Percentiles rank a stretch among this genome's conserved stretches.
These are phyloP conservation scores for Gryganskiella cystojenkinii DNA, from an alignment of 192 early-diverging fungal species.

Conservation along the genomic window DNA sequence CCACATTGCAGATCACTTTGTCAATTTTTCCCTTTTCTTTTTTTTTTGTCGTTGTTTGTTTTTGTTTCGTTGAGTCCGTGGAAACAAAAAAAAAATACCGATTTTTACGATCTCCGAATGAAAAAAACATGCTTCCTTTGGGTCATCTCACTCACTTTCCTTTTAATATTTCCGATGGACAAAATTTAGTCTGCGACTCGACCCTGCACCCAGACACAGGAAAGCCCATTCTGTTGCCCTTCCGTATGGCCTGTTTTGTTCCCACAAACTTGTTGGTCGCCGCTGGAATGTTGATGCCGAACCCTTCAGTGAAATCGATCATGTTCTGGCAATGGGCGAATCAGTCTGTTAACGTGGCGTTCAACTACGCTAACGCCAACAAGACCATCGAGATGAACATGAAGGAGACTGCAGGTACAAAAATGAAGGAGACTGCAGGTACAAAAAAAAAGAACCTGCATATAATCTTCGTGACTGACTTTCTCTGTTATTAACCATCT, in stretches of 20 bases:
- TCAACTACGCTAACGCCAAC: constrained; percentile 88
- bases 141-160: background rate
- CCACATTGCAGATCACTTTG: background rate
- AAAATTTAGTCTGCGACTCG: constrained; percentile 70
- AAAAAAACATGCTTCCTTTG: too few relatives aligned
- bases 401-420: constrained; percentile 75
- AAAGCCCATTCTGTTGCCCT: constrained; percentile 80
- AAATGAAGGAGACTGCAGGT: background rate
- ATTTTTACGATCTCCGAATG: too few relatives aligned
- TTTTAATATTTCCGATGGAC: background rate
- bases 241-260: constrained; percentile 87
- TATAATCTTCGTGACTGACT: background rate
- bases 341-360: constrained; percentile 85
- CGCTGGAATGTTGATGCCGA: constrained; percentile 88
- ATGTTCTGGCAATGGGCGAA: constrained; percentile 88
- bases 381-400: constrained; percentile 81
- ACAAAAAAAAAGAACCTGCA: background rate
- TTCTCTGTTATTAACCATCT: too few relatives aligned
- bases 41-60: background rate
- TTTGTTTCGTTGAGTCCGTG: constrained; percentile 6
- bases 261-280: constrained; percentile 86
- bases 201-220: constrained; percentile 87
- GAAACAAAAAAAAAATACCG: constrained; percentile 2
- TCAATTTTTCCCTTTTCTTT: constrained; percentile 3
- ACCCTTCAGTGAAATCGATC: constrained; percentile 70